Evolutionary conservation across 257 asterid genomes (phyloP).

Genomic region (Primulina huaijiensis): DNA sequence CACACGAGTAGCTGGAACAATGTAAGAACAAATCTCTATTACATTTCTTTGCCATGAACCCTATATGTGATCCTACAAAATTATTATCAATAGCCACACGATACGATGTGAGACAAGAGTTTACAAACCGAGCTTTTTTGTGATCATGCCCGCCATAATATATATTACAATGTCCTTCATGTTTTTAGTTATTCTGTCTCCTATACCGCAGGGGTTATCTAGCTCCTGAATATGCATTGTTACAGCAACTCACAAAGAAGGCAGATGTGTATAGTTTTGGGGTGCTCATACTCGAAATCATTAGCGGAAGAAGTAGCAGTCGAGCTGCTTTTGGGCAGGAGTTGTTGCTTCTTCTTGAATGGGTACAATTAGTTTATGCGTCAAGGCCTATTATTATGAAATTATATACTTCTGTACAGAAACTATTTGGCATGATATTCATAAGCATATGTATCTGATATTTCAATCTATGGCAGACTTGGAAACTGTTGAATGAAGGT

Average conservation of each 20-base stretch:
- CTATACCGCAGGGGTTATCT: slow-evolving; percentile 61
- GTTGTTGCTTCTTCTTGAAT: slow-evolving; percentile 56
- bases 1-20: slow-evolving; percentile 91
- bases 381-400: too few species aligned
- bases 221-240: slow-evolving; percentile 74
- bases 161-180: background rate
- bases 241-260: slow-evolving; percentile 75
- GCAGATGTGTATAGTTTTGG: slow-evolving; percentile 84
- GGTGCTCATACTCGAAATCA: slow-evolving; percentile 71
- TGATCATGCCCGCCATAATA: background rate
- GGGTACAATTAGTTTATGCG: slow-evolving; percentile 43
- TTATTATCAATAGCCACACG: too few species aligned
- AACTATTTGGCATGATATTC: too few species aligned
- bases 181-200: background rate
- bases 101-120: too few species aligned
- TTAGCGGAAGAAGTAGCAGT: slow-evolving; percentile 72
- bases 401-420: too few species aligned
- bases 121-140: background rate
- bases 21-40: slow-evolving; percentile 42
- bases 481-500: slow-evolving; percentile 66
- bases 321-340: slow-evolving; percentile 64
- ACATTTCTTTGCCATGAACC: too few species aligned
- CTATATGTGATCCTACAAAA: too few species aligned
- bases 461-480: slow-evolving; percentile 46
- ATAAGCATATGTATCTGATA: slow-evolving; percentile 1